Conservation (phyloP, 371 early-diverging fungal genomes). For the Mortierella sp. region DNA sequence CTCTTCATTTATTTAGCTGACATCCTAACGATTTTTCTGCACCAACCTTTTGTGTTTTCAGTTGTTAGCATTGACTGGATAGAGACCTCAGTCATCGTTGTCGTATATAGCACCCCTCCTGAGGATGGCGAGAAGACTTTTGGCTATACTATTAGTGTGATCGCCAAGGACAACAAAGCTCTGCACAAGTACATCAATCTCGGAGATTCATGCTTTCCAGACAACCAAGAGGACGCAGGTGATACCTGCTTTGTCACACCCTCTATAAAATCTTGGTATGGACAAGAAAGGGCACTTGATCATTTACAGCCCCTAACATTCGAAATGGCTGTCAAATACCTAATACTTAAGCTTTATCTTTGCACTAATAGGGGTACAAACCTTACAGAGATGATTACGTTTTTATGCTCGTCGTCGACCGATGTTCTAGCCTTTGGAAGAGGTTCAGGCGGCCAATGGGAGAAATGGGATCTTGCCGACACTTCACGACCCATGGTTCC, state of each 20-base stretch:
- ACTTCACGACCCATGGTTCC: conserved; percentile 22
- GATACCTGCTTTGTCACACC: conserved; percentile 28
- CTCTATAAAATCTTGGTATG: conserved; percentile 34
- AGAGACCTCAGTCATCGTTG: conserved; percentile 40
- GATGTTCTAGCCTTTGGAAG: conserved; percentile 31
- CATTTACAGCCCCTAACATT: not conserved
- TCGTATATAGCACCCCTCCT: conserved; percentile 30
- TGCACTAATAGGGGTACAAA: conserved; percentile 17
- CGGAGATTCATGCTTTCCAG: conserved; percentile 37
- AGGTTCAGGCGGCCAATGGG: conserved; percentile 24
- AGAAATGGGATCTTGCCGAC: conserved; percentile 38
- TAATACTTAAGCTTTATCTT: not conserved
- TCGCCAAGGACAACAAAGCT: conserved; percentile 35
- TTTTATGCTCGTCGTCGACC: conserved; percentile 20
- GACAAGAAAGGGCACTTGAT: not conserved
- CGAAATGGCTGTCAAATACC: no score
- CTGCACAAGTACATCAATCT: conserved; percentile 19
- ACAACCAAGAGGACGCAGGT: conserved; percentile 19
- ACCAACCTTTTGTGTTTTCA: conserved; percentile 1
- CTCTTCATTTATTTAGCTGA: not conserved
- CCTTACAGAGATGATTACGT: conserved; percentile 25
- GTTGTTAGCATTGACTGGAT: conserved; percentile 39
- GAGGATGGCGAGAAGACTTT: conserved; percentile 10
- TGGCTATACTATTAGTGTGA: conserved; percentile 29
- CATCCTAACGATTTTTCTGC: not conserved